Evolutionary conservation across 2,329 filamentous ascomycete species (phyloP), one percentile per base, ranked within the genome.

Genomic region (Ophiocordyceps camponoti-rufipedis): DNA sequence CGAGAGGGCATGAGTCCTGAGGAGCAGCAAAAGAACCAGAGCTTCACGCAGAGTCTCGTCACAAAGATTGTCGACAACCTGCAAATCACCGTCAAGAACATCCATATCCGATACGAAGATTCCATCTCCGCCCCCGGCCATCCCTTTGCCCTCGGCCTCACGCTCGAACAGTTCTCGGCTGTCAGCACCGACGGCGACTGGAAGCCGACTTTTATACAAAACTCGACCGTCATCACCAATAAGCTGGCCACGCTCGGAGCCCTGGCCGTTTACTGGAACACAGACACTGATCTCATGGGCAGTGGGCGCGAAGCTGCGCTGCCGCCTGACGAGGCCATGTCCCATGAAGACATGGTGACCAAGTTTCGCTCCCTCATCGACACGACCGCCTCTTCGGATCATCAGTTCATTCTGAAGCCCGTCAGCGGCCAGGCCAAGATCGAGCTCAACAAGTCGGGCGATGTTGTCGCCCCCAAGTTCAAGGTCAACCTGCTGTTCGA

Each of bases 51-150:
- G 54, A 96, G 88, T 60, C 65, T 99, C 53, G 80, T 89, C 43
- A 94, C 89, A 35, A 94, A 94, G 54, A 94, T 99, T 57, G 86
- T 96, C 58, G 91, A 98, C 70, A 99, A 99, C 57, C 71, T 99
- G 39, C 91, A 99, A 62, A 85, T 98, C 54, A 91, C 84, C 23
- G 80, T 99, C 62, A 96, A 94, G 70, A 98, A 96, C 60, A 94
- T 99, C 48, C 91, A 99, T 61, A 77, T 98, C 51, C 85, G 91
- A 54, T 99, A 98, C 63, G 91, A 99, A 64, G 91, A 99, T 64
- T 88, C 89, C 13, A 86, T 98, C 55, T 93, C 91, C 18, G 85
- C 88, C 10, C 88, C 89, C 0, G 88, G 87, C 1, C 91, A 98
- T 60, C 89, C 93, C 0, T 98, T 98, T 55, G 86, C 91, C 5